Base-by-base conservation (phyloP, 1,284 basidiomycete species). In the Ganoderma leucocontextum region DNA sequence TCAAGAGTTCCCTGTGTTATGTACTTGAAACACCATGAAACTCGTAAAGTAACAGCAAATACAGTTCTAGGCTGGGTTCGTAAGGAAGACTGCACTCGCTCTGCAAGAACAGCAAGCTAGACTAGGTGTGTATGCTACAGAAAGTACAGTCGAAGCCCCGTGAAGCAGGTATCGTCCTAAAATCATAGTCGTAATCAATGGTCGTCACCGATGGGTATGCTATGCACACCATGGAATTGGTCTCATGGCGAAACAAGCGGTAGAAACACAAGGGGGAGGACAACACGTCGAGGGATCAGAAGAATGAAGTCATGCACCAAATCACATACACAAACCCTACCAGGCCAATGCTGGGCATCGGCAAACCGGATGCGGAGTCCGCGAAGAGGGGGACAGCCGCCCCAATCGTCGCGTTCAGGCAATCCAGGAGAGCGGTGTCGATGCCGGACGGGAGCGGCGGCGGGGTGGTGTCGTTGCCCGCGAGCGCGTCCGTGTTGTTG, bases 391-490 rank as follows among this genome's bases (percentile, higher is more conserved):
- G 85, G 0, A 82, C 82, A 0, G 82, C 80, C 4, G 63, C 70
- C 2, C 86, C 89, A 67, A 91, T 90, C 36, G 66, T 67, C 29
- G 55, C 70, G 71, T 90, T 89, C 58, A 91, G 68, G 69, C 89
- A 89, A 58, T 81, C 75, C 35, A 90, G 71, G 49, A 89, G 79
- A 1, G 78, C 81, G 15, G 76, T 76, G 74, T 91, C 85, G 42
- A 86, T 77, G 68, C 79, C 79, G n/a, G 75, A 72, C 0, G 86
- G 87, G 1, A 91, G 73, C 0, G 86, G 84, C 7, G 84, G 82
- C 66, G 87, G 82, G 0, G 86, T 78, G 0, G 82, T 80, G 38
- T 81, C 78, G 36, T 84, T 81, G 12, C 77, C 72, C 44, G 73
- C 74, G 36, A 87, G 77, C 19, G 81, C 80, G 61, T 82, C 80